Base-by-base conservation (phyloP, 2,329 filamentous ascomycete species). In the Neofusicoccum umdonicola region DNA sequence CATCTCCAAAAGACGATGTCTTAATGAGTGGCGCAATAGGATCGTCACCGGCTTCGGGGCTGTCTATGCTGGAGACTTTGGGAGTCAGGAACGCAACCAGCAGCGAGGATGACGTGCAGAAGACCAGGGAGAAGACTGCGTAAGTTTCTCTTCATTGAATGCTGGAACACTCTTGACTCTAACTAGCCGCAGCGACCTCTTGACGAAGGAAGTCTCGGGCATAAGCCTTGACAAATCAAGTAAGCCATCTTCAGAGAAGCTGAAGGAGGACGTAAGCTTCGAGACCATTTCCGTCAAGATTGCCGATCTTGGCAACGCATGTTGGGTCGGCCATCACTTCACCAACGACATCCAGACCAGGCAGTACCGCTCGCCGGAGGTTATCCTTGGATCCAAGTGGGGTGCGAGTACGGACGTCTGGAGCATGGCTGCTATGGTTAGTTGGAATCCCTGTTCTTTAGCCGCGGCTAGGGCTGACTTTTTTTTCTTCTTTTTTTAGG, bases 381-480 rank as follows among this genome's bases (percentile, higher is more conserved):
- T 99, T 64, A 98, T 99, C 66, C 82, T 99, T 19, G 95, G 95
- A 44, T 88, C 93, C 3, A 98, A 98, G 82, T 99, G 95, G 95
- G 95, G 95, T 70, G 95, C 95, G n/a, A 98, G 94, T 76, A 98
- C 95, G 1, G 95, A 99, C 79, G 91, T 98, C 7, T 99, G 95
- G 95, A 98, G 94, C 80, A 99, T 99, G 95, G 93, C 95, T 66
- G 91, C 91, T 70, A 99, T 99, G 95, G 95, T 98, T 84, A 72
- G 87, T 74, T 4, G 34, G 1, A 7, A 34, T 19, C 8, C 13
- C 35, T 3, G 13, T 12, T 48, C 11, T 34, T 31, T 31, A 31
- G 27, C 27, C 1, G 27, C 27, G 27, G 27, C 27, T 31, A 7
- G 27, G 27, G 27, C 27, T 31, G 27, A 31, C 27, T 31, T 31